These are phyloP conservation scores for Lactifluus volemus DNA, from an alignment of 768 basidiomycete species.

Conservation along the genomic window DNA sequence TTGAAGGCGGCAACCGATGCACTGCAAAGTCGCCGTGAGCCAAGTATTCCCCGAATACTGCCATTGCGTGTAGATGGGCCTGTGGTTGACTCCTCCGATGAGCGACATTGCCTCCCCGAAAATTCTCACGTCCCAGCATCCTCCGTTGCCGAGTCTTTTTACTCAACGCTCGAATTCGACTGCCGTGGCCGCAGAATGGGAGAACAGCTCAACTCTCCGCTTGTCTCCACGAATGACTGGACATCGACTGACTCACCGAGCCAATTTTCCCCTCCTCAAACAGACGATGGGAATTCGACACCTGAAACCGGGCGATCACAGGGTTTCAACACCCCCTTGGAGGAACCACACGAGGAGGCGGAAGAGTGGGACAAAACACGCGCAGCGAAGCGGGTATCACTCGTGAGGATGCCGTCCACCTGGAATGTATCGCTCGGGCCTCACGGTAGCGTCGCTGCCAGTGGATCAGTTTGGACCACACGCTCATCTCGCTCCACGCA, in stretches of 20 bases:
- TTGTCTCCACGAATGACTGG: background rate
- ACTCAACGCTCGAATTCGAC: constrained; percentile 54
- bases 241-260: background rate
- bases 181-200: constrained; percentile 20
- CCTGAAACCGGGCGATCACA: constrained; percentile 24
- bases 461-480: background rate
- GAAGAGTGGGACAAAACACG: constrained; percentile 85
- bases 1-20: constrained; percentile 63
- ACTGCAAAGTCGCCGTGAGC: constrained; percentile 38
- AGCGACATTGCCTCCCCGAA: constrained; percentile 5
- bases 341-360: constrained; percentile 57
- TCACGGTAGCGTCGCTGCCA: background rate
- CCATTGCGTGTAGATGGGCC: constrained; percentile 18
- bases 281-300: background rate
- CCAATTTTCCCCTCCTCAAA: background rate
- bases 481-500: constrained; percentile 1
- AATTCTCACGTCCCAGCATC: constrained; percentile 31
- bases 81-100: constrained; percentile 15
- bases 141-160: constrained; percentile 49
- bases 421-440: constrained; percentile 28
- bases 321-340: constrained; percentile 37
- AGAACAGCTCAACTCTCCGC: constrained; percentile 3
- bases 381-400: constrained; percentile 76
- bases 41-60: constrained; percentile 19
- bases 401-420: constrained; percentile 63